Conservation (phyloP, 1,139 yeast species). For the Pichia sp. region DNA sequence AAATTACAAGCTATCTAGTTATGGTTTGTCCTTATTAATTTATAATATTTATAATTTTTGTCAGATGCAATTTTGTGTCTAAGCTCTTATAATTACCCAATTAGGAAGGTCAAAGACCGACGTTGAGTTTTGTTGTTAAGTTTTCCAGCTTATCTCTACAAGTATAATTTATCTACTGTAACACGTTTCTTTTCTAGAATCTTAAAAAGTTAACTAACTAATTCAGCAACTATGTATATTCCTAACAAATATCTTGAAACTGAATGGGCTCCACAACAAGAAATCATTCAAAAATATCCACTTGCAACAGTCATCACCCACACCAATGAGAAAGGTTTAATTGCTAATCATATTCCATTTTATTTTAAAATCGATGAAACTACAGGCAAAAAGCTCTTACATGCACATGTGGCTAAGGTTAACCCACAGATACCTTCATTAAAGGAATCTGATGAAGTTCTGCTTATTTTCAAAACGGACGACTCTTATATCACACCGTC, state of each 20-base stretch:
- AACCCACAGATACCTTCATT: conserved; percentile 50
- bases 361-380: conserved; percentile 29
- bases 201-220: too few relatives aligned
- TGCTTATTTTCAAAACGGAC: conserved; percentile 50
- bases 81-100: neutral
- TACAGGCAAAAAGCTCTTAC: conserved; percentile 36
- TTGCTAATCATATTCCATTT: conserved; percentile 60
- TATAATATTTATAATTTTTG: neutral
- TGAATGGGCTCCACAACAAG: conserved; percentile 36
- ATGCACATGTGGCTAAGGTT: conserved; percentile 52
- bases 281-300: conserved; percentile 42
- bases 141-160: neutral
- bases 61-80: too few relatives aligned
- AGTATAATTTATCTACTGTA: too few relatives aligned
- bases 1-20: conserved; percentile 15
- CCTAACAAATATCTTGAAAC: conserved; percentile 26
- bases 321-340: conserved; percentile 32
- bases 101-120: neutral
- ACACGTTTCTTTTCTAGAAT: too few relatives aligned
- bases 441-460: conserved; percentile 33
- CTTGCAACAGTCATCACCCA: conserved; percentile 48
- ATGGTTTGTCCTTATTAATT: neutral
- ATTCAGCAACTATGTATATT: conserved; percentile 16
- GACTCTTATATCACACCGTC: conserved; percentile 56
- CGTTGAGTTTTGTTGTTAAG: neutral